Base-by-base conservation (phyloP, 2,329 filamentous ascomycete genomes). In the Penicillium sp. region DNA sequence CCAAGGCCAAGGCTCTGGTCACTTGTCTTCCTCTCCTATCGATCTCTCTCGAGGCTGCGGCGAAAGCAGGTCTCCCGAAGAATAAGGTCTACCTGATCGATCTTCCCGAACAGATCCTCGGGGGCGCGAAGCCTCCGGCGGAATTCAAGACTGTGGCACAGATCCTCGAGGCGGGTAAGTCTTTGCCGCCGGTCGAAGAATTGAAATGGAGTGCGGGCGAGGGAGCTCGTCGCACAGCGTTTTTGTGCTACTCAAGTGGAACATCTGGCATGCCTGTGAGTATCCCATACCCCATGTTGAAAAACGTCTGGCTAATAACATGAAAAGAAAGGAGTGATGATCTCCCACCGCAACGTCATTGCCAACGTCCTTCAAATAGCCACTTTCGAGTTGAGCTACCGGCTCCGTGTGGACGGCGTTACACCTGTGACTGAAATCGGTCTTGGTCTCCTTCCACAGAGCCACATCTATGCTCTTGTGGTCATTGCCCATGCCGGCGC, bases 391-490 rank as follows among this genome's bases (percentile, higher is more conserved):
- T 65, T 70, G 28, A 59, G 65, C 0, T 61, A 59, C 35, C 65
- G 70, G 7, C n/a, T 28, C 14, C 12, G 12, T 2, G 27, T 16
- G 5, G 33, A 12, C 7, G 43, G 39, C 7, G 44, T 16, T 22
- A 12, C 46, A 8, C n/a, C 46, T 1, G 13, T 1, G 56, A 77
- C 70, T 0, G 80, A 83, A 43, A 74, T 79, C 16, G 72, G 68
- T 2, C 77, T 91, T 0, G 88, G 87, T 4, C 74, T 92, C n/a
- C 74, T 92, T 0, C 88, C 88, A 0, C 82, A 89, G 63, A 90
- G 86, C 57, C 89, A 95, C 62, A 93, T 93, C 55, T 95, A 92
- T 66, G 82, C 82, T 3, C 73, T 93, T 30, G 81, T 89, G 4
- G 81, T 89, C 13, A 81, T 89, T 51, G 82, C 81, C 35, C 83